These are phyloP conservation scores for Lepiota subincarnata DNA, from an alignment of 768 basidiomycete genomes.

Conservation along the genomic window DNA sequence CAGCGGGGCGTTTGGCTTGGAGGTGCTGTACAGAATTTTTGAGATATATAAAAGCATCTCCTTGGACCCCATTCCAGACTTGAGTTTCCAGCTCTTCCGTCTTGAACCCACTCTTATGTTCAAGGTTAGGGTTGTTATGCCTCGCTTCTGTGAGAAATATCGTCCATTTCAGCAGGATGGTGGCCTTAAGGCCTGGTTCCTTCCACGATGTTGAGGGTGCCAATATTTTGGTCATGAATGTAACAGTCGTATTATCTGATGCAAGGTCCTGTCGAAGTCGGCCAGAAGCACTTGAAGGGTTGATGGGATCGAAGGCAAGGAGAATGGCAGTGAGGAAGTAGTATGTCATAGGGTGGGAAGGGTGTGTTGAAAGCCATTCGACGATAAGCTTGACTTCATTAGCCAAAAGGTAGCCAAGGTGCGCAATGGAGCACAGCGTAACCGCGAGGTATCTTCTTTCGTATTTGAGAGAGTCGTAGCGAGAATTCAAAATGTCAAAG, in stretches of 20 bases:
- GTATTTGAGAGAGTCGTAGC: slow-evolving; percentile 68
- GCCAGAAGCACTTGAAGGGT: slow-evolving; percentile 45
- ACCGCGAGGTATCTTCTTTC: slow-evolving; percentile 67
- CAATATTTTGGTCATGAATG: slow-evolving; percentile 59
- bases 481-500: slow-evolving; percentile 60
- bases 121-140: slow-evolving; percentile 61
- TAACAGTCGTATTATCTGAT: slow-evolving; percentile 41
- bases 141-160: slow-evolving; percentile 77
- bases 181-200: slow-evolving; percentile 65
- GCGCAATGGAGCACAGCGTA: slow-evolving; percentile 58
- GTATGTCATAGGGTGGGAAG: slow-evolving; percentile 65
- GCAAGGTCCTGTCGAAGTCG: slow-evolving; percentile 44
- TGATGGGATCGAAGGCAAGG: slow-evolving; percentile 61
- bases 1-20: slow-evolving; percentile 37
- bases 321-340: slow-evolving; percentile 67
- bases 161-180: slow-evolving; percentile 82
- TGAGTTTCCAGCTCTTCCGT: slow-evolving; percentile 79
- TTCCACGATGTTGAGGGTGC: slow-evolving; percentile 57
- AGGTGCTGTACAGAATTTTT: slow-evolving; percentile 55
- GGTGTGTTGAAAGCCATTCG: slow-evolving; percentile 66
- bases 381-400: slow-evolving; percentile 59
- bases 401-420: slow-evolving; percentile 56
- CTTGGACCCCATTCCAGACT: slow-evolving; percentile 80
- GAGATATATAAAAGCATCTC: slow-evolving; percentile 75
- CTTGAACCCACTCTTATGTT: slow-evolving; percentile 60